Evolutionary conservation across 148 eudicot genomes (phyloP).

Genomic region (Selenicereus undatus): DNA sequence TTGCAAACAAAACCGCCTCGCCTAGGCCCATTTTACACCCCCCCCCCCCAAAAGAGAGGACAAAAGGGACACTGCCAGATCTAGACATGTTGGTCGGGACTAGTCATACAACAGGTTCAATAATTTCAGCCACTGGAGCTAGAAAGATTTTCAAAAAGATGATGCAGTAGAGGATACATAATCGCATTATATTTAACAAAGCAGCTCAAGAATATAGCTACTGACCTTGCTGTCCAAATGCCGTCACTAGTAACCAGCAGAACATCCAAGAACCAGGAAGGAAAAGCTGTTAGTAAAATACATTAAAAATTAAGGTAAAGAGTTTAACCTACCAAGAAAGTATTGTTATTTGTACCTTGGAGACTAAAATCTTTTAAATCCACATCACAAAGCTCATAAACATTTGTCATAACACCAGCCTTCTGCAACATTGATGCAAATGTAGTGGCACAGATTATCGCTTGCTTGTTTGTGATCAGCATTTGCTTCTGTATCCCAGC

Average conservation of each 20-base stretch:
- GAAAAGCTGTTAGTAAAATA: slow-evolving; percentile 27
- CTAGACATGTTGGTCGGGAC: too few relatives aligned
- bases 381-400: slow-evolving; percentile 94
- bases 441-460: slow-evolving; percentile 80
- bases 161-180: not conserved
- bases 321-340: not conserved
- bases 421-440: slow-evolving; percentile 77
- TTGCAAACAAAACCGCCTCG: too few relatives aligned
- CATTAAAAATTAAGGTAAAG: not conserved
- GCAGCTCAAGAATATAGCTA: slow-evolving; percentile 7
- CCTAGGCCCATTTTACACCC: too few relatives aligned
- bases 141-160: not conserved
- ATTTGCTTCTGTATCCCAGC: slow-evolving; percentile 75
- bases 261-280: slow-evolving; percentile 6
- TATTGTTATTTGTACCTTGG: slow-evolving; percentile 51
- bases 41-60: too few relatives aligned
- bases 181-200: not conserved
- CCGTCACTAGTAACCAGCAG: slow-evolving; percentile 46
- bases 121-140: not conserved
- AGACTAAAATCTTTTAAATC: slow-evolving; percentile 88
- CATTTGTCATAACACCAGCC: slow-evolving; percentile 80
- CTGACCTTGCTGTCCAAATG: slow-evolving; percentile 76
- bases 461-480: slow-evolving; percentile 89
- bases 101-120: not conserved
- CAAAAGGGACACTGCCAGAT: too few relatives aligned